Evolutionary conservation across 1,284 basidiomycete species (phyloP), one percentile per base, ranked within the genome.

Genomic region (Prillingera fragicola): DNA sequence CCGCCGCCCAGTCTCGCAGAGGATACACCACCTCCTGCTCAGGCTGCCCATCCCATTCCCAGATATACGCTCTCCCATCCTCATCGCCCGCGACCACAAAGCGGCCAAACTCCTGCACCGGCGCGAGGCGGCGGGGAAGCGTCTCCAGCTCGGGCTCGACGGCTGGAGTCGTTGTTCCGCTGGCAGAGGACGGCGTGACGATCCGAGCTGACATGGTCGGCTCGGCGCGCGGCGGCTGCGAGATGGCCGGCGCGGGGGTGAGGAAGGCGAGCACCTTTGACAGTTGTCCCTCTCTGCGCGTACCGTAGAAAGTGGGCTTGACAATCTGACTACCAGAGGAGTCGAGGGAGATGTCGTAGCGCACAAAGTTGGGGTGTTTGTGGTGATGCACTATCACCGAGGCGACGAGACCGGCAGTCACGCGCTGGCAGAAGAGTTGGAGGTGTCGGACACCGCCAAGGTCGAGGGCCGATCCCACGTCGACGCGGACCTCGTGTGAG

Each of bases 51-150:
- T 60, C 60, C 67, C 65, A 71, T 4, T 55, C 25, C 65, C 63
- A 71, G 19, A 69, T 63, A 42, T 54, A 58, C 1, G 62, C 57
- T 21, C 41, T 45, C 2, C 69, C 67, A 24, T 45, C 38, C 8
- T 52, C 50, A 33, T 68, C 65, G 8, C 69, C 69, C 1, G 55
- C 62, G 9, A 63, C 48, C 12, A 69, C 40, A 19, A 64, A 62
- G 13, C 58, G 53, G 12, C 60, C 62, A 33, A 55, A 62, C 17
- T 55, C 48, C 14, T 33, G 32, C 14, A 18, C 19, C 2, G 42
- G 37, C 5, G 43, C 36, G 3, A 41, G 34, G 9, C 19, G 21
- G 19, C 38, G 38, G 5, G 43, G 43, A 3, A 50, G 36, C 4
- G 18, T 38, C 17, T 50, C 48, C 17, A 45, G 15, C 3, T 42